These are phyloP conservation scores for Marasmius fiardii DNA, from an alignment of 1,284 basidiomycete species.

Conservation along the genomic window DNA sequence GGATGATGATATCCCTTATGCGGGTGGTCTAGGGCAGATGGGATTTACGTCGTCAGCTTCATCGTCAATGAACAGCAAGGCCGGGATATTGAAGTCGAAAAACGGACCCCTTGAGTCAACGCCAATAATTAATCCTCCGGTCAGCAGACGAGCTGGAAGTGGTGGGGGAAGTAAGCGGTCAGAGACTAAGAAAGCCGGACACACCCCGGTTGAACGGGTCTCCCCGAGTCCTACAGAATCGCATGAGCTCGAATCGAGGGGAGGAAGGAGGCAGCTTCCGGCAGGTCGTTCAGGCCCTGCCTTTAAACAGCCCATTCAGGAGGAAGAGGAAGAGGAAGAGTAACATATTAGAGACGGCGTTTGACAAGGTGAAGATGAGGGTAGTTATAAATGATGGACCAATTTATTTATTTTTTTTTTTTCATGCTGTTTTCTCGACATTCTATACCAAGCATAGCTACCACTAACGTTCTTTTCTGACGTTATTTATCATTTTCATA, in stretches of 20 bases:
- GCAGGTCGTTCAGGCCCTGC: conserved; percentile 56
- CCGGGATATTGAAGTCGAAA: not conserved
- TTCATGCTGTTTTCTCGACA: not conserved
- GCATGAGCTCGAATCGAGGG: conserved; percentile 50
- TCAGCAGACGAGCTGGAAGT: conserved; percentile 24
- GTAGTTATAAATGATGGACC: no score
- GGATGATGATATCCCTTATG: conserved; percentile 77
- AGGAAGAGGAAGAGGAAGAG: conserved; percentile 74
- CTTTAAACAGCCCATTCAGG: conserved; percentile 65
- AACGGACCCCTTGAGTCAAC: conserved; percentile 21
- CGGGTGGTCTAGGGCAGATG: conserved; percentile 74
- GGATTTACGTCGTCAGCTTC: conserved; percentile 34
- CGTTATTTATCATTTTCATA: not conserved
- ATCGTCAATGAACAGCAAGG: conserved; percentile 5
- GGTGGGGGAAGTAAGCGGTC: conserved; percentile 21
- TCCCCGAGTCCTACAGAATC: conserved; percentile 54
- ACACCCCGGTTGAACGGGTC: conserved; percentile 54
- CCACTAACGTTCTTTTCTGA: not conserved
- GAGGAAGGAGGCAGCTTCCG: conserved; percentile 65
- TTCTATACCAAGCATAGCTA: not conserved
- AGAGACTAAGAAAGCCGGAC: conserved; percentile 39
- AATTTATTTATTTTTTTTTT: not conserved
- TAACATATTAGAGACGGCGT: conserved; percentile 2
- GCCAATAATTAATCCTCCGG: conserved; percentile 41
- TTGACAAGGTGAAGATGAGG: not conserved